Base-by-base conservation (phyloP, 2,329 filamentous ascomycete genomes). In the Hymenoscyphus scutula region DNA sequence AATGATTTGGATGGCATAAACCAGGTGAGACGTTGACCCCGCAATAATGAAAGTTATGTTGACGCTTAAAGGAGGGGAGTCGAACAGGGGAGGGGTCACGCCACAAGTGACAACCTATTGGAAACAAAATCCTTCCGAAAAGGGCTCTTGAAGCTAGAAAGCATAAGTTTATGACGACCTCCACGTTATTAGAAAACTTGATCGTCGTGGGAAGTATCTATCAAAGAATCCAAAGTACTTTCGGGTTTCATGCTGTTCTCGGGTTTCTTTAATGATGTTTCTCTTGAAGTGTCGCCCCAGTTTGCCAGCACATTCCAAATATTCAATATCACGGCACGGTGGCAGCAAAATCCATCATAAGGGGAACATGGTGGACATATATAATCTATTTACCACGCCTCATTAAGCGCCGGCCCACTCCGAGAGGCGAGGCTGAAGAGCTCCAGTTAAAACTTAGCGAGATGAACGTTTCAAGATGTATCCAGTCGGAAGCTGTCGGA, bases 371-470 rank as follows among this genome's bases (percentile, higher is more conserved):
- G 53, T 17, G 15, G 27, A 10, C 27, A 55, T 55, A 55, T 30
- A 55, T 34, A 55, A 30, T 55, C 53, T n/a, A 55, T 23, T 55
- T 55, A 30, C 32, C 27, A 55, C 17, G 53, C n/a, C 34, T 19
- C 27, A 57, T 38, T 41, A 57, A 57, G 55, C 55, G 55, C 55
- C 55, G 55, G 55, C n/a, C 19, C 23, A 15, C 13, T 45, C 55
- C 55, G 55, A 57, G 55, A 41, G 37, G 32, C 23, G 55, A 57
- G n/a, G 30, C 45, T 57, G 23, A n/a, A 38, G 6, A 11, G n/a
- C 13, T 23, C 34, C n/a, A 57, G 19, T 57, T 17, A n/a, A 41
- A 27, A 5, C n/a, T 25, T 48, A 48, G n/a, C 41, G 19, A 48
- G 41, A 48, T 48, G 41, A 48, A 48, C 29, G 41, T 48, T 48